phyloP scores from a whole-genome alignment of 2,329 filamentous ascomycete genomes.

The Monosporascus sp. region DNA sequence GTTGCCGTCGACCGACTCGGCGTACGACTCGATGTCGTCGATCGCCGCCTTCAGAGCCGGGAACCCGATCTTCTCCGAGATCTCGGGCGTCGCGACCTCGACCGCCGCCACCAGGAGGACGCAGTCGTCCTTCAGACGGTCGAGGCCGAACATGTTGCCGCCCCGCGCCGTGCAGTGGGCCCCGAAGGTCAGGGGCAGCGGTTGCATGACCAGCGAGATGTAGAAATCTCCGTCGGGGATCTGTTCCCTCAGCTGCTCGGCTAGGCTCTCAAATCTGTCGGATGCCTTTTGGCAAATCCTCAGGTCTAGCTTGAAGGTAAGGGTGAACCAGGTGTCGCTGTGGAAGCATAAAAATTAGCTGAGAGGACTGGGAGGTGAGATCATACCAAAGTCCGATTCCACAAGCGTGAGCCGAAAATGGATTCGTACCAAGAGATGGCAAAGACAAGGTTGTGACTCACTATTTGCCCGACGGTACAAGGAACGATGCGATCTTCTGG shows the following conservation, averaged over 20 bases:
- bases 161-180: slow-evolving; percentile 5
- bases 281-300: slow-evolving; percentile 9
- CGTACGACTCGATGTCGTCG: slow-evolving; percentile 2
- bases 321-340: slow-evolving; percentile 13
- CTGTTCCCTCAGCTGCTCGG: slow-evolving; percentile 6
- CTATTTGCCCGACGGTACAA: slow-evolving; percentile 9
- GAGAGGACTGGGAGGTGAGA: too few relatives aligned
- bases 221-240: slow-evolving; percentile 9
- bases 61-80: neutral
- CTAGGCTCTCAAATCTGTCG: slow-evolving; percentile 4
- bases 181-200: slow-evolving; percentile 7
- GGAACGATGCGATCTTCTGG: slow-evolving; percentile 7
- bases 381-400: too few relatives aligned
- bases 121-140: slow-evolving; percentile 5
- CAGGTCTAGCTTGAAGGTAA: slow-evolving; percentile 14
- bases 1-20: slow-evolving; percentile 1
- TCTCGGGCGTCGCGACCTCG: slow-evolving; percentile 7
- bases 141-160: slow-evolving; percentile 12
- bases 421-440: neutral
- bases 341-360: slow-evolving; percentile 1
- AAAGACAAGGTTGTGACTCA: slow-evolving; percentile 2
- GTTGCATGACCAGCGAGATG: slow-evolving; percentile 8
- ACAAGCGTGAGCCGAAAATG: neutral
- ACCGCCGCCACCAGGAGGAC: slow-evolving; percentile 4
- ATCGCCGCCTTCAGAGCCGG: slow-evolving; percentile 1